Evolutionary conservation across 345 rosid genomes (phyloP), one percentile per base, ranked within the genome.

Genomic region (Lepidium aucheri): DNA sequence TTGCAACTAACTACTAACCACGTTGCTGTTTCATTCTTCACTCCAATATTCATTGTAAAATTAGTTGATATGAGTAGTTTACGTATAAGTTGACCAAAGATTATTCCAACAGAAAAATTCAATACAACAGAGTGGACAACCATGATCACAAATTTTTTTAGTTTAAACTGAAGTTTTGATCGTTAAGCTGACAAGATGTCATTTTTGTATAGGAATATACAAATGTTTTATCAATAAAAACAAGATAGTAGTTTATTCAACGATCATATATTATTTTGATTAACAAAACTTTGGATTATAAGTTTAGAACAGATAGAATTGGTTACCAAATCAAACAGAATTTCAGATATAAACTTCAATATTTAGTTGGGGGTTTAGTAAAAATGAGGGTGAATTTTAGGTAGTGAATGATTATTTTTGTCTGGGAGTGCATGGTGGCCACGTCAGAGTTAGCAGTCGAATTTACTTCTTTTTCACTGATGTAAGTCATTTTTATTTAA

Each of bases 291-390:
- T 26, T 4, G 30, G 3, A 4, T 20, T 20, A 20, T 1, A 20
- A 20, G 22, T 20, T 26, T 26, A 26, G 30, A 26, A 26, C 30
- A 4, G 32, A 28, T 5, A 28, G 32, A 28, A 4, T 28, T 63
- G 33, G 56, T 62, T 63, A 52, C 61, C 61, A 60, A 17, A 20
- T 30, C 9, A 39, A 20, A 8, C 51, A 49, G n/a, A 32, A 38
- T 30, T 51, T 69, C 36, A 59, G 59, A 17, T 32, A 4, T 14
- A 34, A 33, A 22, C 46, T 22, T 7, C 30, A 55, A 55, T 10
- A 32, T 22, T 35, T 60, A 36, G 74, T 69, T 53, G 52, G 52
- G 52, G 43, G 35, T 58, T 68, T 13, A 58, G 58, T 58, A 68
- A n/a, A n/a, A 49, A 26, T 49, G 1, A 59, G 7, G 60, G 52